phyloP scores from a whole-genome alignment of 768 basidiomycete genomes.

The Rhizopogon roseolus region DNA sequence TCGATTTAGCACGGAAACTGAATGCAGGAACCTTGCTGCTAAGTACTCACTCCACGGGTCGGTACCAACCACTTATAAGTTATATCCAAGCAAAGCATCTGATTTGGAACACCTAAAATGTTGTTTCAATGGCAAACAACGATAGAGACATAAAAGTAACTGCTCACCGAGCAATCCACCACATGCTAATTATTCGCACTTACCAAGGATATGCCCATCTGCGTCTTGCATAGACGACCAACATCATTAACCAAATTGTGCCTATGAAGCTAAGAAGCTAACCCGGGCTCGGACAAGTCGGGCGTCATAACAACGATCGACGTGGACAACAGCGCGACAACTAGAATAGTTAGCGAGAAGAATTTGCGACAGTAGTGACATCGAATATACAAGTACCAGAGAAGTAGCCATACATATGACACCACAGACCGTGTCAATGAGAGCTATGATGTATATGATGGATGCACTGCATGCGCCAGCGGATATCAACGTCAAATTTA shows the following conservation, averaged over 20 bases:
- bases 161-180: conserved; percentile 17
- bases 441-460: conserved; percentile 4
- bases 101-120: conserved; percentile 47
- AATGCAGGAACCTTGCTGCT: background rate
- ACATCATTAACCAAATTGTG: background rate
- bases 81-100: conserved; percentile 50
- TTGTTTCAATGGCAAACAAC: conserved; percentile 20
- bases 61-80: conserved; percentile 57
- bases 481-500: conserved; percentile 37
- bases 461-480: conserved; percentile 29
- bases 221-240: conserved; percentile 10
- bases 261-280: conserved; percentile 1
- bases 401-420: conserved; percentile 45
- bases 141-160: background rate
- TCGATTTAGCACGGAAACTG: background rate
- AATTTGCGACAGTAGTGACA: too few species aligned
- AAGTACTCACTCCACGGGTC: conserved; percentile 34
- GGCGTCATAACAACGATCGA: conserved; percentile 40
- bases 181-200: conserved; percentile 8
- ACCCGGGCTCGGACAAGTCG: conserved; percentile 49
- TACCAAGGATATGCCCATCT: conserved; percentile 46
- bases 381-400: conserved; percentile 37
- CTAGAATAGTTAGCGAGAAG: conserved; percentile 11
- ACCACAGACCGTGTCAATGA: conserved; percentile 32
- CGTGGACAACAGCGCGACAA: conserved; percentile 36